Percentiles rank a stretch among this genome's conserved stretches.
Evolutionary conservation across 1,284 basidiomycete species (phyloP).

Genomic region (Neolentinus lepideus): DNA sequence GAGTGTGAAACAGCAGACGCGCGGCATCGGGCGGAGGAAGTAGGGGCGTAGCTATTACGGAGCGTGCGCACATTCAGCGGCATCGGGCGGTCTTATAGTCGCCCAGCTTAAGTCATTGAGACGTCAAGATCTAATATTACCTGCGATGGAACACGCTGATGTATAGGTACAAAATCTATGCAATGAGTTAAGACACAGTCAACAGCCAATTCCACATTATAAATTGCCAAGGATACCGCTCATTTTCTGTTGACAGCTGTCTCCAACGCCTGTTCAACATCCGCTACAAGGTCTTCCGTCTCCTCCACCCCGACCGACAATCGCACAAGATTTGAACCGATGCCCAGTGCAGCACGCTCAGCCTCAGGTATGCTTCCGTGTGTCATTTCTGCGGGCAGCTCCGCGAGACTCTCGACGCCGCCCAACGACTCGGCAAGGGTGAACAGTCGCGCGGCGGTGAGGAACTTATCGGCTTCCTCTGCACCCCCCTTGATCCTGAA

Average conservation of each 20-base stretch:
- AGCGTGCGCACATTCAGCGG: too few species aligned
- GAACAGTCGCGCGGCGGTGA: conserved; percentile 67
- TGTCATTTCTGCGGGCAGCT: conserved; percentile 84
- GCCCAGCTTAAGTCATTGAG: too few species aligned
- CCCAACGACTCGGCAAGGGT: conserved; percentile 87
- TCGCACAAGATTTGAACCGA: conserved; percentile 76
- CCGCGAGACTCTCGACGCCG: conserved; percentile 87
- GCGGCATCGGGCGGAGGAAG: too few species aligned
- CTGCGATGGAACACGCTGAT: too few species aligned
- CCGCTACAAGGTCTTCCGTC: conserved; percentile 65
- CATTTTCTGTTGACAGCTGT: conserved; percentile 25
- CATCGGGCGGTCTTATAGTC: too few species aligned
- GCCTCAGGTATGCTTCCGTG: conserved; percentile 70
- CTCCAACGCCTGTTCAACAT: conserved; percentile 62
- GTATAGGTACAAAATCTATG: too few species aligned
- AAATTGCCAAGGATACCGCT: neutral
- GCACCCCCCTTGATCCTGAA: conserved; percentile 60
- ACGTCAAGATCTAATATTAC: too few species aligned
- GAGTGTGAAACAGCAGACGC: too few species aligned
- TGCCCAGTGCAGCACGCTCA: conserved; percentile 68
- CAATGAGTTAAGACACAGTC: too few species aligned
- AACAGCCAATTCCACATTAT: neutral
- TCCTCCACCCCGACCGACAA: conserved; percentile 91
- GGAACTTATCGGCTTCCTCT: conserved; percentile 59
- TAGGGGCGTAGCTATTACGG: too few species aligned